A percentile compares a stretch with the other conserved stretches of the same genome.
Evolutionary conservation across 768 basidiomycete genomes (phyloP).

Genomic region (Tephrocybe rancida): DNA sequence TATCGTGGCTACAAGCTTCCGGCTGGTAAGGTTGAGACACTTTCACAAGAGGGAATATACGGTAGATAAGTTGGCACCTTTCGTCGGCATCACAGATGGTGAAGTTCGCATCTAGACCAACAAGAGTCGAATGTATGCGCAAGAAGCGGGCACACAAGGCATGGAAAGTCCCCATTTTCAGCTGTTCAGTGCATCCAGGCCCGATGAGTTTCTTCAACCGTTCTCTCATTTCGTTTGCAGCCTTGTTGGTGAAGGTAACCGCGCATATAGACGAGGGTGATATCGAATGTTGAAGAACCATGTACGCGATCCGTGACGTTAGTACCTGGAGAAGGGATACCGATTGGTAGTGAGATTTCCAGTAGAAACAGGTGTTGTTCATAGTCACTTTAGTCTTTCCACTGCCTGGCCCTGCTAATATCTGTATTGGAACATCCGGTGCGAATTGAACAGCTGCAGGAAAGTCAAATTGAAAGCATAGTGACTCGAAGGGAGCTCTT

Average conservation of each 20-base stretch:
- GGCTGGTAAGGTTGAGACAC: conserved; percentile 40
- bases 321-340: conserved; percentile 44
- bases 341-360: background rate
- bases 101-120: conserved; percentile 73
- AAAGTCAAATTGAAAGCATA: background rate
- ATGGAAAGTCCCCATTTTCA: conserved; percentile 81
- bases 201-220: conserved; percentile 73
- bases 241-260: conserved; percentile 90
- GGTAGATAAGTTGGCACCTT: no score
- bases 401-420: conserved; percentile 78
- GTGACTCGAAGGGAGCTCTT: background rate
- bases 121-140: conserved; percentile 58
- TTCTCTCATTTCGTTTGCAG: conserved; percentile 83
- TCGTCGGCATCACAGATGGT: conserved; percentile 83
- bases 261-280: conserved; percentile 66
- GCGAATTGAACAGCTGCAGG: conserved; percentile 64
- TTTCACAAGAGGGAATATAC: conserved; percentile 12
- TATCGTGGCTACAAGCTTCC: conserved; percentile 63
- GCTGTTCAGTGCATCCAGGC: conserved; percentile 47
- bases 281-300: conserved; percentile 55
- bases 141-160: conserved; percentile 74
- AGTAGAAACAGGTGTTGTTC: background rate
- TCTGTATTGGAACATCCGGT: conserved; percentile 69
- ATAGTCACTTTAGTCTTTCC: conserved; percentile 65
- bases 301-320: conserved; percentile 67